phyloP scores from a whole-genome alignment of 1,284 basidiomycete species.

The Ustilago tritici region DNA sequence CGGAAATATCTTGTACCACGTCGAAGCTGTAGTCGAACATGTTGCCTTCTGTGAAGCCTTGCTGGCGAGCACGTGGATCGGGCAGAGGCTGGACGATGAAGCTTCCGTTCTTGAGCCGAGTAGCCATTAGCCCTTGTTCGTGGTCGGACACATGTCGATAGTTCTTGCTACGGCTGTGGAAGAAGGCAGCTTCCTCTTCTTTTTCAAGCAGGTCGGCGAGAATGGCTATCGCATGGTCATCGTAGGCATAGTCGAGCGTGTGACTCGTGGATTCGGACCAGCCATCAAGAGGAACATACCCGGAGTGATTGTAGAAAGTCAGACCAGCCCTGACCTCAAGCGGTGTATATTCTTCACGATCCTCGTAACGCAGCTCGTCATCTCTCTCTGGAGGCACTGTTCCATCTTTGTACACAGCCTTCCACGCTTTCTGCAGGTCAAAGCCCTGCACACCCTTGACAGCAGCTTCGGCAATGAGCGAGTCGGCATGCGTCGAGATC shows the following conservation, averaged over 20 bases:
- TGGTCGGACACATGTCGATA: constrained; percentile 79
- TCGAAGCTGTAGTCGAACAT: constrained; percentile 67
- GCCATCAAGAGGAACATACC: constrained; percentile 83
- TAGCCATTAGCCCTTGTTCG: constrained; percentile 83
- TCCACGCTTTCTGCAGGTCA: constrained; percentile 77
- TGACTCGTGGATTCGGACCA: constrained; percentile 48
- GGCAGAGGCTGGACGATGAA: constrained; percentile 50
- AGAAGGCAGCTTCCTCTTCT: constrained; percentile 73
- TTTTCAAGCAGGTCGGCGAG: constrained; percentile 75
- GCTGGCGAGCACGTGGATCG: constrained; percentile 77
- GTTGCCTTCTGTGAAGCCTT: constrained; percentile 86
- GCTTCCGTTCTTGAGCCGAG: constrained; percentile 76
- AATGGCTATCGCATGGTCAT: constrained; percentile 80
- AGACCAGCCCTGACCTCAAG: constrained; percentile 79
- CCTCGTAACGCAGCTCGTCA: constrained; percentile 73
- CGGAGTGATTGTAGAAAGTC: constrained; percentile 77
- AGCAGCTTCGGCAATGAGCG: constrained; percentile 82
- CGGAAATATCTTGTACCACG: constrained; percentile 74
- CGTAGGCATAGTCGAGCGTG: constrained; percentile 77
- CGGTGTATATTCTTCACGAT: constrained; percentile 78
- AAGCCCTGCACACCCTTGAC: constrained; percentile 76
- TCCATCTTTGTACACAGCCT: constrained; percentile 81
- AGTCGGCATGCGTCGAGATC: constrained; percentile 83
- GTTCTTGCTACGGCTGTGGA: constrained; percentile 75
- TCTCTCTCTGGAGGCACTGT: constrained; percentile 71